A percentile compares a stretch with the other conserved stretches of the same genome.
Evolutionary conservation across 2,329 filamentous ascomycete genomes (phyloP).

Genomic region (Zasmidium angulare): DNA sequence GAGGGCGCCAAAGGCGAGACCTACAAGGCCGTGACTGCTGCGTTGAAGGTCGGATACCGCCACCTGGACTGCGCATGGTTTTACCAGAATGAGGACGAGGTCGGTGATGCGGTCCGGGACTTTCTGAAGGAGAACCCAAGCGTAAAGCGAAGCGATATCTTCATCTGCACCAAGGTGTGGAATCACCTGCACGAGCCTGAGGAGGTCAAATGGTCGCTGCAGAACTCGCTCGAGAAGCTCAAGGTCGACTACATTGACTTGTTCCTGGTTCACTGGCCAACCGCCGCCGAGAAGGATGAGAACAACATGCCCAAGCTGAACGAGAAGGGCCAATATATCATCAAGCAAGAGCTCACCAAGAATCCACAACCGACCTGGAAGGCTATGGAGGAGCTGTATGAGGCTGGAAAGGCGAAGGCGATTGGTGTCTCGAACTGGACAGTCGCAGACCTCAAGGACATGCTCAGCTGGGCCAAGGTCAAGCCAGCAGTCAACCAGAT

Average conservation of each 20-base stretch:
- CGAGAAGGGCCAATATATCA: slow-evolving; percentile 58
- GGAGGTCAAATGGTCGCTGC: slow-evolving; percentile 36
- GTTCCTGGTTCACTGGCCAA: slow-evolving; percentile 45
- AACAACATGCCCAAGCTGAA: slow-evolving; percentile 50
- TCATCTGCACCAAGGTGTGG: slow-evolving; percentile 56
- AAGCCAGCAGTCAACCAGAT: slow-evolving; percentile 48
- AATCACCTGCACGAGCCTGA: slow-evolving; percentile 50
- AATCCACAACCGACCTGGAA: slow-evolving; percentile 65
- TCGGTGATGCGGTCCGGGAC: slow-evolving; percentile 54
- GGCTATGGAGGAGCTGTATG: slow-evolving; percentile 60
- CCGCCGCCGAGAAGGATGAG: slow-evolving; percentile 52
- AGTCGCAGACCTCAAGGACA: slow-evolving; percentile 42
- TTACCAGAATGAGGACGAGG: slow-evolving; percentile 56
- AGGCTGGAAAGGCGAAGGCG: slow-evolving; percentile 53
- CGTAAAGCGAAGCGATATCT: slow-evolving; percentile 52
- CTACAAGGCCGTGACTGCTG: slow-evolving; percentile 54
- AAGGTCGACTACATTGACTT: slow-evolving; percentile 37
- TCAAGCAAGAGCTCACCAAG: slow-evolving; percentile 64
- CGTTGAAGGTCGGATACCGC: slow-evolving; percentile 53
- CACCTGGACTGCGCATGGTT: slow-evolving; percentile 59
- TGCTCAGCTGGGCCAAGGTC: slow-evolving; percentile 45
- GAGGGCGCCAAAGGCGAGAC: slow-evolving; percentile 62
- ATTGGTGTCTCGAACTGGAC: slow-evolving; percentile 58
- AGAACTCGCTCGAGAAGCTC: slow-evolving; percentile 36
- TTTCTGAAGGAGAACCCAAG: slow-evolving; percentile 51